Evolutionary conservation across 78 protist species (phyloP).

Genomic region (Speleostelium caveatum): DNA sequence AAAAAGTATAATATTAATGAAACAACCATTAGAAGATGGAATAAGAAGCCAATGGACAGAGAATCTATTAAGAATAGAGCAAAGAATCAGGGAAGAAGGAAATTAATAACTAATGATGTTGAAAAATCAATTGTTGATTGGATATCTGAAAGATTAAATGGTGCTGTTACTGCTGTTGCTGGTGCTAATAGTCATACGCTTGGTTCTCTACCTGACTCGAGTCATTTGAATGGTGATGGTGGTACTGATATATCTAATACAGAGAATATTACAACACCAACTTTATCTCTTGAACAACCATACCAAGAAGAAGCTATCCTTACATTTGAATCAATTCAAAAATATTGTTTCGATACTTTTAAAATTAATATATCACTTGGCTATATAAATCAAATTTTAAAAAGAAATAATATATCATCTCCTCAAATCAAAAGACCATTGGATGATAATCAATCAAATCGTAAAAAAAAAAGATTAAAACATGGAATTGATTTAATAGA

Average conservation of each 20-base stretch:
- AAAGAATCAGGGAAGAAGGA: slow-evolving; percentile 35
- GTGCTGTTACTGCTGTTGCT: background rate
- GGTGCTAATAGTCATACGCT: too few relatives aligned
- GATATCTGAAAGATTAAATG: background rate
- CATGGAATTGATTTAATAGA: too few relatives aligned
- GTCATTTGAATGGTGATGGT: too few relatives aligned
- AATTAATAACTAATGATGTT: background rate
- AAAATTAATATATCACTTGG: background rate
- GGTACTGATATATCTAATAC: too few relatives aligned
- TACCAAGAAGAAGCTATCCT: too few relatives aligned
- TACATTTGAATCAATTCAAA: background rate
- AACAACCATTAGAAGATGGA: slow-evolving; percentile 56
- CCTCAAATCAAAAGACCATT: too few relatives aligned
- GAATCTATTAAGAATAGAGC: slow-evolving; percentile 36
- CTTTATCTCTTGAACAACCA: background rate
- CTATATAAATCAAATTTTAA: background rate
- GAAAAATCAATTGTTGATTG: slow-evolving; percentile 26
- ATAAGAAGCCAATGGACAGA: slow-evolving; percentile 53
- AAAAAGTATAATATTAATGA: slow-evolving; percentile 49
- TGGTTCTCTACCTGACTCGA: background rate
- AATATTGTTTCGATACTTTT: background rate
- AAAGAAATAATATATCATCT: background rate
- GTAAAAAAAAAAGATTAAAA: too few relatives aligned
- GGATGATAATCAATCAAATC: too few relatives aligned
- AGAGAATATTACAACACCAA: too few relatives aligned